Base-by-base conservation (phyloP, 1,284 basidiomycete genomes). In the Cerrena zonata region DNA sequence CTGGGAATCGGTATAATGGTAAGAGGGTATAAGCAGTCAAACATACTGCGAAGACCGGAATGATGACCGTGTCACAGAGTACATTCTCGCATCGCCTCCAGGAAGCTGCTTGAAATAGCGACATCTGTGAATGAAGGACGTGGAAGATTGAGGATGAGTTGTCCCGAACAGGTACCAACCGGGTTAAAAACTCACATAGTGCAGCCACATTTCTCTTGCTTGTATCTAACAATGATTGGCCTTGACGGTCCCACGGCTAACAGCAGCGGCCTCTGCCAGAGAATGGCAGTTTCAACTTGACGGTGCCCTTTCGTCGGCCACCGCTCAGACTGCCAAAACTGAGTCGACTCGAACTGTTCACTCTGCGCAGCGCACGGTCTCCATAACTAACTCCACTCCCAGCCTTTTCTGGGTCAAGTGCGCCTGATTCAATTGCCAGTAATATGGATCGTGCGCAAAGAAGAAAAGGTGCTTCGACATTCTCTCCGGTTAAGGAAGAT, bases 341-440 rank as follows among this genome's bases (percentile, higher is more conserved):
- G 54, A 89, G 70, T 48, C 85, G 81, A 63, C 88, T 90, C 15
- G 87, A 87, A 64, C 86, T 89, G 58, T 86, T 89, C 36, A 94
- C 90, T 61, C 91, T 79, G 50, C 91, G 80, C 39, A 96, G 73
- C 12, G 91, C 89, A 49, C 95, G 80, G 68, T 98, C 95, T 11
- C 95, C 96, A 64, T 97, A 99, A 61, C 90, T 93, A 36, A 99
- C 92, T 30, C 95, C 95, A 51, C 90, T 92, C 0, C 92, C 94
- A 13, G 90, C 82, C 62, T 89, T 88, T 69, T 97, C 94, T 22
- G 95, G 95, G 68, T 98, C 93, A 38, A 98, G 76, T 15, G 78
- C 76, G 13, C 95, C 95, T 10, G 88, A 86, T 67, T 98, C 94
- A 62, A 99, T 94, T 3, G 91, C 84, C n/a, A 94, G 78, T 24